Conservation (phyloP, 2,329 filamentous ascomycete genomes). For the Nemania abortiva region DNA sequence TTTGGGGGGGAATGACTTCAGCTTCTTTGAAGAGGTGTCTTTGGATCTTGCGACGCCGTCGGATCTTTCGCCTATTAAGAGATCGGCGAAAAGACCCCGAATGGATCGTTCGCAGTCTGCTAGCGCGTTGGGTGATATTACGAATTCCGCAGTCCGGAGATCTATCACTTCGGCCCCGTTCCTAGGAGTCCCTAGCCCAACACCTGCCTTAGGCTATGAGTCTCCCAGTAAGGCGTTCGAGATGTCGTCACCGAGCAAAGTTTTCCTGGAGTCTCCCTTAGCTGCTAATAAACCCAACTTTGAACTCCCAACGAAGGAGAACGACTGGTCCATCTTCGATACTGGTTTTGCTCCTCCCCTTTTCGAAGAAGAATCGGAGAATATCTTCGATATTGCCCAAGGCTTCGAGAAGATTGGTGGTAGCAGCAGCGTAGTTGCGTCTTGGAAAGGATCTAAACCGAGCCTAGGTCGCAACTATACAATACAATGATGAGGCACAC, state of each 20-base stretch:
- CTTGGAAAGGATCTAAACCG: constrained; percentile 51
- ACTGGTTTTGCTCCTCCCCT: constrained; percentile 68
- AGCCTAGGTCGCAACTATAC: constrained; percentile 54
- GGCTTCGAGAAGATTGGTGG: constrained; percentile 81
- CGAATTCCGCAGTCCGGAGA: constrained; percentile 65
- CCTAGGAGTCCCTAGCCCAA: constrained; percentile 61
- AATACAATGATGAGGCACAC: constrained; percentile 35
- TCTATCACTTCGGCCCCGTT: constrained; percentile 63
- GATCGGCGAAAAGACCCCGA: constrained; percentile 68
- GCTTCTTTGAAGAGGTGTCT: constrained; percentile 68
- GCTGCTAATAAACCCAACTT: constrained; percentile 54
- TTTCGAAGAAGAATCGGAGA: constrained; percentile 69
- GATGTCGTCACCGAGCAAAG: constrained; percentile 68
- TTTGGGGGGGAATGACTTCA: constrained; percentile 70
- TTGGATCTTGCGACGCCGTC: constrained; percentile 60
- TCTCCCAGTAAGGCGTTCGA: constrained; percentile 71
- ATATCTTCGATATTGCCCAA: constrained; percentile 77
- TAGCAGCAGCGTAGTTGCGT: constrained; percentile 50
- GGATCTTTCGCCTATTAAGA: constrained; percentile 75
- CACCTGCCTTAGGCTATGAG: constrained; percentile 58
- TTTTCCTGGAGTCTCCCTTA: constrained; percentile 58
- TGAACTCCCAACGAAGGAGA: constrained; percentile 48
- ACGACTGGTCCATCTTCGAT: constrained; percentile 59
- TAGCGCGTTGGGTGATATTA: constrained; percentile 71
- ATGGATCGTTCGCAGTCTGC: constrained; percentile 73